These are phyloP conservation scores for Xylaria sp. DNA, from an alignment of 2,329 filamentous ascomycete genomes.

Conservation along the genomic window DNA sequence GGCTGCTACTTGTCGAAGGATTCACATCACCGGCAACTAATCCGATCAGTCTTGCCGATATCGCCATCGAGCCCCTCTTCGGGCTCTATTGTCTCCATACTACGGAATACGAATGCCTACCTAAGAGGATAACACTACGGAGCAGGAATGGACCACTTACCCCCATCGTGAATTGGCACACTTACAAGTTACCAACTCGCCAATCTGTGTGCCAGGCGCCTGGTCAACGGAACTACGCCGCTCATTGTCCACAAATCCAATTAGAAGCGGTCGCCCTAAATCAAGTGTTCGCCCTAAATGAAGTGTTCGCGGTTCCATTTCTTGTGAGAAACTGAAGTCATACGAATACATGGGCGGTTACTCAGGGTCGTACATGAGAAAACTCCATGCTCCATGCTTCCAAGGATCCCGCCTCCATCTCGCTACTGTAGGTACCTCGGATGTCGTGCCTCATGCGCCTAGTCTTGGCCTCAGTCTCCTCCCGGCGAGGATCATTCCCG, in stretches of 20 bases:
- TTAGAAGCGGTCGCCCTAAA: neutral
- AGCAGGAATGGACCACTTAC: too few species aligned
- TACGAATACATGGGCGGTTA: neutral
- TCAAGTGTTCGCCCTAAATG: neutral
- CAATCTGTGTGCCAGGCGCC: too few species aligned
- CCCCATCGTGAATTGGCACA: too few species aligned
- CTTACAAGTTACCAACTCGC: too few species aligned
- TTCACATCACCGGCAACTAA: conserved; percentile 27
- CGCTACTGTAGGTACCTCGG: neutral
- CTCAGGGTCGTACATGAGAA: neutral
- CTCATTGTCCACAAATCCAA: neutral
- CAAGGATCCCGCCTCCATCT: conserved; percentile 3
- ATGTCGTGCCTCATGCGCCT: neutral
- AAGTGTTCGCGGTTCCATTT: neutral
- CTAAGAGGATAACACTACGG: too few species aligned
- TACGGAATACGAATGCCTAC: too few species aligned
- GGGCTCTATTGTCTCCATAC: neutral
- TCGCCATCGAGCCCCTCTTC: conserved; percentile 31
- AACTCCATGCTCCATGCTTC: neutral
- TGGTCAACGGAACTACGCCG: neutral
- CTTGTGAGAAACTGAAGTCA: neutral
- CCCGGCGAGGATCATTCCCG: neutral
- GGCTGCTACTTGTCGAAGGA: too few species aligned
- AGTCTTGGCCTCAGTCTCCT: neutral
- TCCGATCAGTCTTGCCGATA: conserved; percentile 47